These are phyloP conservation scores for Parafenestella ontariensis DNA, from an alignment of 2,329 filamentous ascomycete species.

Conservation along the genomic window DNA sequence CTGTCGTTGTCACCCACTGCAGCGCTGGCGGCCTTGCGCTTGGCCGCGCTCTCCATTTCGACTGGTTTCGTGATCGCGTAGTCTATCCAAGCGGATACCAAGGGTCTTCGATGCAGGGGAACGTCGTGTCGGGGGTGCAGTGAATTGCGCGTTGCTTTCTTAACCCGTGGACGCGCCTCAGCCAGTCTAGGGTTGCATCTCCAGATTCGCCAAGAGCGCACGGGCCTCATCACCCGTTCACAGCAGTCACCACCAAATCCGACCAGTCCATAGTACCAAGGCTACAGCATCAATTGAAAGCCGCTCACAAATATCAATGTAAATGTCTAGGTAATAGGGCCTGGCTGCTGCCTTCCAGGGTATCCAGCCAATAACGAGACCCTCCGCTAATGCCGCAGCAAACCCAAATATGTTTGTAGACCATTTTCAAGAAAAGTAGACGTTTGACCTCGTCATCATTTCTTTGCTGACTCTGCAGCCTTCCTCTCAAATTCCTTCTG, in stretches of 20 bases:
- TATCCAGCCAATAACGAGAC: constrained; percentile 35
- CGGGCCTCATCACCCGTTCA: constrained; percentile 7
- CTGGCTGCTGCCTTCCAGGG: constrained; percentile 34
- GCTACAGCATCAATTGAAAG: background rate
- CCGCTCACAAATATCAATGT: constrained; percentile 14
- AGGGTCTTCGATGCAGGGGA: constrained; percentile 15
- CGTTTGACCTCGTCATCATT: constrained; percentile 15
- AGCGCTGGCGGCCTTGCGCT: constrained; percentile 62
- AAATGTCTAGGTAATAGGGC: constrained; percentile 19
- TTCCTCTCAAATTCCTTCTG: constrained; percentile 71
- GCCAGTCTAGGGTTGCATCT: constrained; percentile 16
- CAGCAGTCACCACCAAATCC: background rate
- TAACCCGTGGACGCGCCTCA: constrained; percentile 31
- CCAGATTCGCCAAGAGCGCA: constrained; percentile 15
- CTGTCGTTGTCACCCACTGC: constrained; percentile 59
- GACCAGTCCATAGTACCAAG: background rate
- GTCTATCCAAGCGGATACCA: constrained; percentile 25
- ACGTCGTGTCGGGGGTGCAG: constrained; percentile 42
- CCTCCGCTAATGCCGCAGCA: constrained; percentile 32
- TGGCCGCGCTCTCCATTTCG: constrained; percentile 56
- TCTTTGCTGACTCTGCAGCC: constrained; percentile 48
- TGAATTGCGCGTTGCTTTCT: constrained; percentile 37
- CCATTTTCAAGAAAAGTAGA: constrained; percentile 8
- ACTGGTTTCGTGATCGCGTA: constrained; percentile 40
- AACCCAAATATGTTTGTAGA: constrained; percentile 22